These are phyloP conservation scores for Canavalia gladiata DNA, from an alignment of 306 rosid species.

Conservation along the genomic window DNA sequence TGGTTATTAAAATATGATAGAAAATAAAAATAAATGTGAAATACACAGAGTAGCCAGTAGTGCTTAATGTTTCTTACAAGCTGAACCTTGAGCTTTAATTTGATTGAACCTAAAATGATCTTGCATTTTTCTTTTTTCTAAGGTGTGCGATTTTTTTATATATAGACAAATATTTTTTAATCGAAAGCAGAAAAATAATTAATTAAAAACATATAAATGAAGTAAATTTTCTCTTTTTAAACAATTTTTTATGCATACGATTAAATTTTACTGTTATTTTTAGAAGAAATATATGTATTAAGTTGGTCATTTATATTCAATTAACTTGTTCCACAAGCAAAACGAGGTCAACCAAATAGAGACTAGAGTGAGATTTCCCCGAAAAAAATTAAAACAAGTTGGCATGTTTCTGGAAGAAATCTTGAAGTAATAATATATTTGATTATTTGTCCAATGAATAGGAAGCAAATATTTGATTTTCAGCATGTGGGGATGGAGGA, in stretches of 20 bases:
- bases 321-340: conserved; percentile 12
- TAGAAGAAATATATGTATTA: background rate
- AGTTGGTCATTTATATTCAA: conserved; percentile 4
- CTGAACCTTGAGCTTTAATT: background rate
- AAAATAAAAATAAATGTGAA: background rate
- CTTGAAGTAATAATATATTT: conserved; percentile 13
- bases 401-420: conserved; percentile 9
- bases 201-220: too few relatives aligned
- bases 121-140: background rate
- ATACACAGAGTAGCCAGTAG: background rate
- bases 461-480: conserved; percentile 17
- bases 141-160: background rate
- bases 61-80: background rate
- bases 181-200: too few relatives aligned
- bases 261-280: background rate
- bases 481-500: conserved; percentile 27
- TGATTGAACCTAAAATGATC: background rate
- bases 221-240: too few relatives aligned
- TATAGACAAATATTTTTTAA: too few relatives aligned
- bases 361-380: conserved; percentile 37
- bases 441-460: background rate
- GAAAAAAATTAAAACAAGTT: conserved; percentile 29
- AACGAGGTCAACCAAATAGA: conserved; percentile 25
- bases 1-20: background rate
- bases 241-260: too few relatives aligned